Conservation (phyloP, 768 basidiomycete genomes). For the Boletellus sp. region DNA sequence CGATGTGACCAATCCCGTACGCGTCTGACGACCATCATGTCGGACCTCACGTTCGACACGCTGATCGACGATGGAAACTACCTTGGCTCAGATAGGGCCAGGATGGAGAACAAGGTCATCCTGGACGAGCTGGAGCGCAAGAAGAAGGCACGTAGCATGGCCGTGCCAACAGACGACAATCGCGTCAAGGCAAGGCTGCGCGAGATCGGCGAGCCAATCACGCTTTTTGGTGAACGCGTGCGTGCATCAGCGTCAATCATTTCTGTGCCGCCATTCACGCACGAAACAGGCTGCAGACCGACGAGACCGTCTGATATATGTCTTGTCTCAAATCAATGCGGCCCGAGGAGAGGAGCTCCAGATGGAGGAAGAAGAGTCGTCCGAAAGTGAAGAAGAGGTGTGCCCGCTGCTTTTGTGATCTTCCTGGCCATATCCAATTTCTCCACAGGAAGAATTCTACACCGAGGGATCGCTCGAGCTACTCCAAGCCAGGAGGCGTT, state of each 20-base stretch:
- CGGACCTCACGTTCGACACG: slow-evolving; percentile 73
- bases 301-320: slow-evolving; percentile 91
- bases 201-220: slow-evolving; percentile 95
- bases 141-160: slow-evolving; percentile 89
- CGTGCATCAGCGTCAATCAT: slow-evolving; percentile 33
- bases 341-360: slow-evolving; percentile 78
- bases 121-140: slow-evolving; percentile 96
- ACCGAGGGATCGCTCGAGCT: slow-evolving; percentile 87
- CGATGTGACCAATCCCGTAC: slow-evolving; percentile 14
- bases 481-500: slow-evolving; percentile 74
- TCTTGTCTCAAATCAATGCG: slow-evolving; percentile 89
- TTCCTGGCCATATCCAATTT: slow-evolving; percentile 1
- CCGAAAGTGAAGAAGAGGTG: slow-evolving; percentile 76
- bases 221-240: slow-evolving; percentile 95
- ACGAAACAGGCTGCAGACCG: slow-evolving; percentile 82
- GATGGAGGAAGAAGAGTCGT: slow-evolving; percentile 65
- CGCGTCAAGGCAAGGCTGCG: slow-evolving; percentile 85
- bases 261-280: slow-evolving; percentile 11
- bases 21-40: slow-evolving; percentile 41
- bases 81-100: slow-evolving; percentile 67
- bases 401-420: slow-evolving; percentile 9
- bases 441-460: slow-evolving; percentile 85
- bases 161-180: slow-evolving; percentile 95
- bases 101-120: slow-evolving; percentile 79
- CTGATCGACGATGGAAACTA: slow-evolving; percentile 78